These are phyloP conservation scores for Trichoderma semiorbis DNA, from an alignment of 2,329 filamentous ascomycete genomes.

Conservation along the genomic window DNA sequence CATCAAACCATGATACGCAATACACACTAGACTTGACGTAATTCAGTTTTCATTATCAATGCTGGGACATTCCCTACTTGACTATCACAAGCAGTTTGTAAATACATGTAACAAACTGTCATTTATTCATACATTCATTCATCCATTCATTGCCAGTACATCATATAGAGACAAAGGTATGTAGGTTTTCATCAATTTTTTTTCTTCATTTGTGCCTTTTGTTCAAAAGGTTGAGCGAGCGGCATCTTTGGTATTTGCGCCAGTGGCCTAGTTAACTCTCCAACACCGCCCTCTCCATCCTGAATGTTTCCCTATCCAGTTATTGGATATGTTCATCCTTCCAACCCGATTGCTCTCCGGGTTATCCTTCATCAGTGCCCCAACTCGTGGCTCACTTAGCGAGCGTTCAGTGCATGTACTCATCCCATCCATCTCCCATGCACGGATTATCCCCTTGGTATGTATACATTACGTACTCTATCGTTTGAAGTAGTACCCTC, in stretches of 20 bases:
- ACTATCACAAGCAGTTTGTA: not conserved
- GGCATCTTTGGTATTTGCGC: conserved; percentile 39
- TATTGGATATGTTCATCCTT: not conserved
- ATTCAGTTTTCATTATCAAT: not conserved
- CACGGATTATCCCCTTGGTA: conserved; percentile 36
- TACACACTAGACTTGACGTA: not conserved
- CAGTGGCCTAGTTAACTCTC: conserved; percentile 24
- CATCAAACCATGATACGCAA: not conserved
- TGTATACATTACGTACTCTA: conserved; percentile 42
- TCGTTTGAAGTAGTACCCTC: conserved; percentile 27
- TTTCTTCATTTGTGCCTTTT: conserved; percentile 25
- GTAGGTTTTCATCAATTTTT: conserved; percentile 15
- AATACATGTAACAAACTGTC: not conserved
- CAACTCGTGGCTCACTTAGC: conserved; percentile 30
- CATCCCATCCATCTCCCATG: conserved; percentile 27
- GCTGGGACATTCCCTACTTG: not conserved
- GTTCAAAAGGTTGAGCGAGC: conserved; percentile 35
- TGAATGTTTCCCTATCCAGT: not conserved
- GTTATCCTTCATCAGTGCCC: conserved; percentile 18
- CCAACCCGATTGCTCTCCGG: not conserved
- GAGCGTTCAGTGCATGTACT: conserved; percentile 33
- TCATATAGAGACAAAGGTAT: not conserved
- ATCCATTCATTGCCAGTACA: not conserved
- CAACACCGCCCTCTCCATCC: conserved; percentile 1
- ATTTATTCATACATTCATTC: not conserved